Conservation (phyloP, 176 grass and related monocot genomes). For the Saccharum spontaneum region DNA sequence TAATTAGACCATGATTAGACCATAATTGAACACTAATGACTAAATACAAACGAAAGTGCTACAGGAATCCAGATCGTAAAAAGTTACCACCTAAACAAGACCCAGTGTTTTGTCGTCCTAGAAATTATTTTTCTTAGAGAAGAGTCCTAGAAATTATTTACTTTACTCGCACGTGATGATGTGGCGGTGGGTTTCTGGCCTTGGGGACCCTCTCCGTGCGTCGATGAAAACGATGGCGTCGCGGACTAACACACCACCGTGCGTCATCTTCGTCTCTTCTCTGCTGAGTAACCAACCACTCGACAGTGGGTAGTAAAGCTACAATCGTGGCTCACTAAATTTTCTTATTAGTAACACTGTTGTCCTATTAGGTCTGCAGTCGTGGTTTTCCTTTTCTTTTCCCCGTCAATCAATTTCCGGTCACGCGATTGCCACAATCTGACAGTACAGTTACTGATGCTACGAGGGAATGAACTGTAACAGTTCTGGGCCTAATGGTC, state of each 20-base stretch:
- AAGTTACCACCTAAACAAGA: too few relatives aligned
- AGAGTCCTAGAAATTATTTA: not conserved
- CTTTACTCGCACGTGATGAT: not conserved
- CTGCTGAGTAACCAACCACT: not conserved
- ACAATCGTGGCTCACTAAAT: not conserved
- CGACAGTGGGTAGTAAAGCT: not conserved
- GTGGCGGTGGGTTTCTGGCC: not conserved
- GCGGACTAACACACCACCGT: not conserved
- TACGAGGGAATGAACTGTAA: not conserved
- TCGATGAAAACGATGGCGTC: conserved; percentile 16
- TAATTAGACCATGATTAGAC: too few relatives aligned
- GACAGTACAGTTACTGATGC: not conserved
- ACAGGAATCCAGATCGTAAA: too few relatives aligned
- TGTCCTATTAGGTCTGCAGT: not conserved
- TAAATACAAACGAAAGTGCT: too few relatives aligned
- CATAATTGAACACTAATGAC: too few relatives aligned
- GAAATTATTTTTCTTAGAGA: too few relatives aligned
- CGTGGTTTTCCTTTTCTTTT: not conserved
- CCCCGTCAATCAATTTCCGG: not conserved
- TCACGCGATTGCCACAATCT: not conserved
- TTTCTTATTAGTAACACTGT: not conserved
- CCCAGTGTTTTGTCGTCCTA: not conserved
- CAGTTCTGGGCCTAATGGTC: not conserved
- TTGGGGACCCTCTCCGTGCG: not conserved
- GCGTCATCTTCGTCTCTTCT: not conserved